Evolutionary conservation across 345 rosid species (phyloP).

Genomic region (Passiflora organensis): DNA sequence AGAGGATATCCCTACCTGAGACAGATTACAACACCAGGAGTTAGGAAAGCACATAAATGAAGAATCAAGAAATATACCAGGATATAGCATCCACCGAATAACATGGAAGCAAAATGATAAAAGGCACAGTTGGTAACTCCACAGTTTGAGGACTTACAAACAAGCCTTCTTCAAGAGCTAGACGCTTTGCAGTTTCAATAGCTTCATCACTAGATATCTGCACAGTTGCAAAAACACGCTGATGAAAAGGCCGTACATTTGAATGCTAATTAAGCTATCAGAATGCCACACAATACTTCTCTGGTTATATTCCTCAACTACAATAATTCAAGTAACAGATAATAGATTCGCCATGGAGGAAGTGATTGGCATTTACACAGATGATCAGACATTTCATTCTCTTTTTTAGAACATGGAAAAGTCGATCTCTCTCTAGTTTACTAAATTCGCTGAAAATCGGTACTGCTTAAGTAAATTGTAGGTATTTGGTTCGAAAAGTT

Average conservation of each 20-base stretch:
- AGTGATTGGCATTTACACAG: no score
- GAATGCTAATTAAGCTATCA: no score
- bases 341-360: no score
- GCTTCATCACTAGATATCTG: conserved; percentile 45
- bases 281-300: no score
- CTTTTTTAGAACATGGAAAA: neutral
- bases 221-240: conserved; percentile 5
- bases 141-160: conserved; percentile 27
- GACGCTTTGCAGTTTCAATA: conserved; percentile 40
- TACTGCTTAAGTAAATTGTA: no score
- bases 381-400: no score
- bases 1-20: conserved; percentile 59
- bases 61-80: neutral
- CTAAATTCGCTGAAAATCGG: no score
- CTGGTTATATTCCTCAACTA: no score
- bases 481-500: neutral
- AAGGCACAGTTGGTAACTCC: neutral
- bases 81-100: no score
- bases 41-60: neutral
- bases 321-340: no score
- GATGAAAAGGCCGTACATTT: no score
- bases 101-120: no score
- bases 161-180: conserved; percentile 51
- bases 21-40: neutral
- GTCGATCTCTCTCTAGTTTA: neutral